These are phyloP conservation scores for Hypoxylon sp. DNA, from an alignment of 2,329 filamentous ascomycete species.

Conservation along the genomic window DNA sequence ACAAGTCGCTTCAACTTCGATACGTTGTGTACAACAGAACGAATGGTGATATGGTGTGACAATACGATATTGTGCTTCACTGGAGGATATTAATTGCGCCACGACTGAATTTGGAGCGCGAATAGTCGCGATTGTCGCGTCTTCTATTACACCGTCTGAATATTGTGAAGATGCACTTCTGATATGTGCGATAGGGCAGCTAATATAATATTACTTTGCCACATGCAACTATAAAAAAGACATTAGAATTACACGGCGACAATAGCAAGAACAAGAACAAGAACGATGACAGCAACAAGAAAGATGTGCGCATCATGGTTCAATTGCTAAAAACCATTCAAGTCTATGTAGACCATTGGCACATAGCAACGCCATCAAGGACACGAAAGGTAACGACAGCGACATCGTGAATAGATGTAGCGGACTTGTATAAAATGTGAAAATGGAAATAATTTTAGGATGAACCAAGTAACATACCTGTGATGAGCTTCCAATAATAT, in stretches of 20 bases:
- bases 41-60: slow-evolving; percentile 5
- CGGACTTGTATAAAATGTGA: slow-evolving; percentile 8
- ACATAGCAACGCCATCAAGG: slow-evolving; percentile 16
- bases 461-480: slow-evolving; percentile 30
- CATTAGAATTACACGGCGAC: slow-evolving; percentile 32
- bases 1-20: slow-evolving; percentile 5
- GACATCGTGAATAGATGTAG: neutral
- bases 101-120: slow-evolving; percentile 2
- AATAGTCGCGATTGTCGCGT: slow-evolving; percentile 23
- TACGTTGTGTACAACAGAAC: slow-evolving; percentile 23
- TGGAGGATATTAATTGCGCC: slow-evolving; percentile 16
- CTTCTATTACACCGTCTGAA: too few relatives aligned
- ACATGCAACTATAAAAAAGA: slow-evolving; percentile 26
- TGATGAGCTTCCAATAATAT: slow-evolving; percentile 35
- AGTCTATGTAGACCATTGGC: slow-evolving; percentile 15
- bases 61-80: slow-evolving; percentile 11
- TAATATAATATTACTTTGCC: slow-evolving; percentile 25
- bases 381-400: slow-evolving; percentile 11
- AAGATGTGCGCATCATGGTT: slow-evolving; percentile 5
- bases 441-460: neutral
- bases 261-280: slow-evolving; percentile 1
- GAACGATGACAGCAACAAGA: slow-evolving; percentile 6
- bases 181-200: slow-evolving; percentile 14
- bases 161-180: slow-evolving; percentile 19
- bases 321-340: slow-evolving; percentile 16